Base-by-base conservation (phyloP, 106 monocot species). In the Dendrobium nobile region DNA sequence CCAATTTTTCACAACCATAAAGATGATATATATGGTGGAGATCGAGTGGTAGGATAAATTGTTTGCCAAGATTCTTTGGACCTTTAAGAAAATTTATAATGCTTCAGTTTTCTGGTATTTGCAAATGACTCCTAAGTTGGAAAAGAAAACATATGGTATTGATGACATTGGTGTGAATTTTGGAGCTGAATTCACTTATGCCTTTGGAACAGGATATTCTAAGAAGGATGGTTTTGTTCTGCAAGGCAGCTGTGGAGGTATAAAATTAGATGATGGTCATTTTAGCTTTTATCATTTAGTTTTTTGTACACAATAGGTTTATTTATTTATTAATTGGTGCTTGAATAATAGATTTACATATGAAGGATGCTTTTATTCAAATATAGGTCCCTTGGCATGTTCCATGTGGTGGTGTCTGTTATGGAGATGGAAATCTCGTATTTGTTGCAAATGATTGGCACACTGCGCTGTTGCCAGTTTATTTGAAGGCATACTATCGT, bases 391-490 rank as follows among this genome's bases (percentile, higher is more conserved):
- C 96, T 55, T 96, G 92, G 93, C 72, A 85, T 85, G 91, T 87
- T 77, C 92, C 96, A 68, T 96, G 96, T 81, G 96, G 93, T 47
- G 96, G 96, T 40, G 51, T 79, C 43, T 84, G 85, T 83, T 96
- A 96, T 75, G 96, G 96, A 77, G 96, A 96, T 83, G 96, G 90
- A 31, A 96, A 96, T 80, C 84, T 96, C 19, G 93, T 88, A 37
- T 93, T 96, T 77, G 84, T 96, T 80, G 91, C 93, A 33, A 96
- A 96, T 86, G 96, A 96, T 80, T 96, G 96, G 96, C 96, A 96
- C 56, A 92, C 94, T 55, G 94, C 96, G 19, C 85, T 97, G 1
- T 85, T 97, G 43, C 92, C 96, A 13, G 94, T 97, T 79, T 97
- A 97, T 86, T 82, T 97, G 41, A 97, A 94, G 83, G 91, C 97